Base-by-base conservation (phyloP, 305 asterid genomes). In the Salvia sclarea region DNA sequence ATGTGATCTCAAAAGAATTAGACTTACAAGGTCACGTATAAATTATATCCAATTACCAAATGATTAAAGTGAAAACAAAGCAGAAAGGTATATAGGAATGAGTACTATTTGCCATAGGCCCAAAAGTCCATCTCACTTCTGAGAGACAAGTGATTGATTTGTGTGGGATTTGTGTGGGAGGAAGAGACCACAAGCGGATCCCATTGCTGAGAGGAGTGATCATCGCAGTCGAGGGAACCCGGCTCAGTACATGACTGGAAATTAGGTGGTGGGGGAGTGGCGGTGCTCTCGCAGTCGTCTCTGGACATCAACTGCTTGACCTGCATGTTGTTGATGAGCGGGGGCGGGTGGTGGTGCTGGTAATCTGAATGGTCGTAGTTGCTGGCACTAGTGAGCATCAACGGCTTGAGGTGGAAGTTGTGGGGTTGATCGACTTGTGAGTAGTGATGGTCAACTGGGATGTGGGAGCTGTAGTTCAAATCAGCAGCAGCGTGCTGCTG, bases 41-140 rank as follows among this genome's bases (percentile, higher is more conserved):
- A 12, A 62, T 47, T 70, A 31, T 54, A 31, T 63, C 21, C 70
- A 64, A 14, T 65, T 37, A 44, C 48, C 68, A 37, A 20, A 66
- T 58, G 21, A 49, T 41, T 18, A 10, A 6, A 30, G 45, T 55
- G 21, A 11, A 50, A 21, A 6, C 1, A 2, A 24, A 11, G n/a
- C 13, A 31, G 14, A 35, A 60, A 30, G 59, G 13, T 48, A 11
- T 9, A 31, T 14, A 30, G 14, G 8, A 1, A 21, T 11, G 31
- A 28, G 33, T 28, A 6, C 74, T 85, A 87, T 76, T 89, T 87
- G 9, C 83, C 90, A 17, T 84, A 87, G 62, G 89, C 86, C 93
- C 96, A 90, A 59, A 90, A 87, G 76, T 90, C 89, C 86, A 79
- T 90, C 82, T 86, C 88, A 28, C 90, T 78, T 47, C 85, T 75